phyloP scores from a whole-genome alignment of 2,329 filamentous ascomycete genomes.

The Emydomyces testavorans region DNA sequence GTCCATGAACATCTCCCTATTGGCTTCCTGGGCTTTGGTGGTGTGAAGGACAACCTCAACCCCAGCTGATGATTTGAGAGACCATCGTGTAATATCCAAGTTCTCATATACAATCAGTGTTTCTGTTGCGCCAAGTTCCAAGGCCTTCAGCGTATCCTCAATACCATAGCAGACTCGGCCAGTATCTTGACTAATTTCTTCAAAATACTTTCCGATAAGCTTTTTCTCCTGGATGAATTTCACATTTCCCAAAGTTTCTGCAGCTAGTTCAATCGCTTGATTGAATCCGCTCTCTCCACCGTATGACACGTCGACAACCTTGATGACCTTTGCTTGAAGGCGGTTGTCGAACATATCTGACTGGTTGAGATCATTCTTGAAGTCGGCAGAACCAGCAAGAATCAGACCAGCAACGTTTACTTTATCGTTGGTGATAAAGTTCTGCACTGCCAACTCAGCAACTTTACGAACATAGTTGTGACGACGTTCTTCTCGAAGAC shows the following conservation, averaged over 20 bases:
- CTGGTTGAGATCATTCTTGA: slow-evolving; percentile 97
- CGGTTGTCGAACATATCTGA: slow-evolving; percentile 95
- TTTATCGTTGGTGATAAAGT: slow-evolving; percentile 97
- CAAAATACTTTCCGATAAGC: slow-evolving; percentile 96
- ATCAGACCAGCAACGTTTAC: slow-evolving; percentile 94
- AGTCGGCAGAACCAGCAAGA: slow-evolving; percentile 92
- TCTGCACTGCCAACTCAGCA: slow-evolving; percentile 92
- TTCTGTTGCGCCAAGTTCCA: slow-evolving; percentile 92
- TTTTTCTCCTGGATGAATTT: slow-evolving; percentile 99
- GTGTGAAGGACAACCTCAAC: slow-evolving; percentile 68
- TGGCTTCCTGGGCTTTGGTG: slow-evolving; percentile 70
- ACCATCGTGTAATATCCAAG: slow-evolving; percentile 84
- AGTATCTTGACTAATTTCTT: slow-evolving; percentile 96
- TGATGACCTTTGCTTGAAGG: slow-evolving; percentile 90
- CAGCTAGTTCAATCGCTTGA: slow-evolving; percentile 90
- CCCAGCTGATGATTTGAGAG: slow-evolving; percentile 67
- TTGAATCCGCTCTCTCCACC: slow-evolving; percentile 99
- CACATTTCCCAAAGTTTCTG: slow-evolving; percentile 95
- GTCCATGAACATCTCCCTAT: slow-evolving; percentile 83
- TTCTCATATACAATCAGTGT: slow-evolving; percentile 95
- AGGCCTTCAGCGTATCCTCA: slow-evolving; percentile 90
- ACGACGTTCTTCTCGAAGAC: slow-evolving; percentile 97
- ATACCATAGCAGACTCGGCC: slow-evolving; percentile 97
- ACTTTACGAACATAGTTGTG: slow-evolving; percentile 99
- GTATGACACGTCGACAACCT: slow-evolving; percentile 97